Evolutionary conservation across 257 asterid species (phyloP).

Genomic region (Coffea eugenioides): DNA sequence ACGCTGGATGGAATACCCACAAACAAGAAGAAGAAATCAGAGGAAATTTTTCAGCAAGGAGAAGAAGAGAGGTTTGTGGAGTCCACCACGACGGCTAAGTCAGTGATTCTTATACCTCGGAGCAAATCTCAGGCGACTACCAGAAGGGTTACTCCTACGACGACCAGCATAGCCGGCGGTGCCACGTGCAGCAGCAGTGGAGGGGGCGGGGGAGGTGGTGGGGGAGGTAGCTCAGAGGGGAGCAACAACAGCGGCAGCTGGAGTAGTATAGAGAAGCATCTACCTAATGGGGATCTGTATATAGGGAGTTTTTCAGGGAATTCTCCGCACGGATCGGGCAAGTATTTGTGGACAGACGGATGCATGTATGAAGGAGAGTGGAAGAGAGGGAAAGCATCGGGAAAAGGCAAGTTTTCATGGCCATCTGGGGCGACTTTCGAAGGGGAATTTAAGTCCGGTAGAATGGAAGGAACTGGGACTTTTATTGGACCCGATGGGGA

Average conservation of each 20-base stretch:
- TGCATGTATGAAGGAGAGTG: constrained; percentile 98
- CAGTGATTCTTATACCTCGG: constrained; percentile 69
- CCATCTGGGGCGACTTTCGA: constrained; percentile 92
- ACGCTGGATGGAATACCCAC: constrained; percentile 16
- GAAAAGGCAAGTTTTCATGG: constrained; percentile 90
- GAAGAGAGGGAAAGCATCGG: constrained; percentile 91
- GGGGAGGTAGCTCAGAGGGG: background rate
- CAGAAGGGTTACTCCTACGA: constrained; percentile 72
- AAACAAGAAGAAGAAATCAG: constrained; percentile 24
- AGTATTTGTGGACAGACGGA: constrained; percentile 89
- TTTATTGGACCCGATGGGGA: constrained; percentile 84
- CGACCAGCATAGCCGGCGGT: constrained; percentile 28
- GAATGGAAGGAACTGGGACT: constrained; percentile 62
- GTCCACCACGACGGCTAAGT: constrained; percentile 51
- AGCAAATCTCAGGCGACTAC: constrained; percentile 71
- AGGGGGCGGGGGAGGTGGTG: constrained; percentile 2
- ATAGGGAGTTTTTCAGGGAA: constrained; percentile 71
- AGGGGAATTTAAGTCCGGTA: constrained; percentile 86
- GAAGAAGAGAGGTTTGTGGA: constrained; percentile 31
- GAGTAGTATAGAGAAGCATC: constrained; percentile 51
- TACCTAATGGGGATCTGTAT: constrained; percentile 93
- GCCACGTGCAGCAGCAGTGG: background rate
- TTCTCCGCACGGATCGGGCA: constrained; percentile 92
- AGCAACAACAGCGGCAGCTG: background rate
- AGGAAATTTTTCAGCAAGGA: constrained; percentile 13